These are phyloP conservation scores for Suillus discolor DNA, from an alignment of 768 basidiomycete species.

Conservation along the genomic window DNA sequence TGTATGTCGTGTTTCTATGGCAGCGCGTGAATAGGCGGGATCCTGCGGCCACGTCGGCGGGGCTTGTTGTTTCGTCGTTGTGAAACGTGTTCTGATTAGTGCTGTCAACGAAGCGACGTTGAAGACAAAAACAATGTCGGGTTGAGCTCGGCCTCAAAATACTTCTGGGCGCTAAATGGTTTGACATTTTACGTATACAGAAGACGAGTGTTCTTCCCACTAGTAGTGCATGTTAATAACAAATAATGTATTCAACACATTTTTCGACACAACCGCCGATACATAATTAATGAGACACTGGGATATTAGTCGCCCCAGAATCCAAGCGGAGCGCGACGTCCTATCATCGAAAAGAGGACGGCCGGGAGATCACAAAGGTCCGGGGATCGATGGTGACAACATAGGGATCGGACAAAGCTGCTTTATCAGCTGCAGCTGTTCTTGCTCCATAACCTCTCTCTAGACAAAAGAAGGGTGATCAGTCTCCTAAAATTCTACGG, in stretches of 20 bases:
- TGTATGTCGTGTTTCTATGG: neutral
- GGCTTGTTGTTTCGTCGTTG: slow-evolving; percentile 2
- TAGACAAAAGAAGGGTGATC: neutral
- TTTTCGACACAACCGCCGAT: neutral
- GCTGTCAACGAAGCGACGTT: neutral
- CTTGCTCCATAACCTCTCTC: slow-evolving; percentile 2
- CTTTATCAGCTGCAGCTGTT: neutral
- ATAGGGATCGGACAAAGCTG: neutral
- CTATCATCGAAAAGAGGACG: neutral
- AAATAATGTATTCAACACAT: neutral
- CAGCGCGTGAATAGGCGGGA: neutral
- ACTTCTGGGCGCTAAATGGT: neutral
- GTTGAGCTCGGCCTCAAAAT: neutral
- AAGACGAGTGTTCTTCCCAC: neutral
- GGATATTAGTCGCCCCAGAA: neutral
- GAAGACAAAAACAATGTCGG: neutral
- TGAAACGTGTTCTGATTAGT: slow-evolving; percentile 5
- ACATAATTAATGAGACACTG: neutral
- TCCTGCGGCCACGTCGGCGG: neutral
- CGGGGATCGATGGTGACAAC: slow-evolving; percentile 1
- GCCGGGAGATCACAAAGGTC: neutral
- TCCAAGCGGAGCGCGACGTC: neutral
- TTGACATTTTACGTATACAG: slow-evolving; percentile 1
- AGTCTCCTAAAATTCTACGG: neutral
- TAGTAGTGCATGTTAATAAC: neutral